Conservation (phyloP, 2,329 filamentous ascomycete species). For the Lachnellula willkommii region DNA sequence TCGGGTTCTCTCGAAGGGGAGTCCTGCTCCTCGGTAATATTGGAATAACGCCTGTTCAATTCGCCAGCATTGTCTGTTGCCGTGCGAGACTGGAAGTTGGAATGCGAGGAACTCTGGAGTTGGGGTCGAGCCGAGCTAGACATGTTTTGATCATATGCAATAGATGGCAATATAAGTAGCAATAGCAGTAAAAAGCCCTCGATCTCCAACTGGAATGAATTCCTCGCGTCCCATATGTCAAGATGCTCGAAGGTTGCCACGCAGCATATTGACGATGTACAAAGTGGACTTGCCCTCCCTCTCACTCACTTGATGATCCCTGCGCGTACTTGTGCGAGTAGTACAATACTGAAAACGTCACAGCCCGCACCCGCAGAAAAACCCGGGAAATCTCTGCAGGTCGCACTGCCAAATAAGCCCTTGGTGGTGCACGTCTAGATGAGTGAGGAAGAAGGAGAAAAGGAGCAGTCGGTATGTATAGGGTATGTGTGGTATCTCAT, state of each 20-base stretch:
- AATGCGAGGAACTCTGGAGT: conserved; percentile 16
- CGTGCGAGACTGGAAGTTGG: conserved; percentile 41
- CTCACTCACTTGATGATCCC: neutral
- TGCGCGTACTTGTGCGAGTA: neutral
- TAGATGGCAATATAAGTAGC: neutral
- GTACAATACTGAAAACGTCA: too few species aligned
- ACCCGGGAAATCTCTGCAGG: too few species aligned
- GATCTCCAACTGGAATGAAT: neutral
- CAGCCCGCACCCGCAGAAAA: too few species aligned
- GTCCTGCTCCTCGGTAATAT: conserved; percentile 9
- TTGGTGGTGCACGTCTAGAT: too few species aligned
- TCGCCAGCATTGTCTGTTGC: conserved; percentile 41
- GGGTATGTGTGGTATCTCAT: too few species aligned
- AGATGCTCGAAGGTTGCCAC: neutral
- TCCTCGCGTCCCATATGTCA: neutral
- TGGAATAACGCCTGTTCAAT: conserved; percentile 36
- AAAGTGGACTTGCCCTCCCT: neutral
- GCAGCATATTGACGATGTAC: neutral
- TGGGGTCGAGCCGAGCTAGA: conserved; percentile 5
- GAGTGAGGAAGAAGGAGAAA: too few species aligned
- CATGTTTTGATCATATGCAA: neutral
- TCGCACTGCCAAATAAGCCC: too few species aligned
- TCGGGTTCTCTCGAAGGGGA: neutral
- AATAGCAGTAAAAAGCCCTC: too few species aligned
- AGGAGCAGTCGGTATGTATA: too few species aligned